phyloP scores from a whole-genome alignment of 768 basidiomycete genomes.

The Kwoniella mangroviensis region DNA sequence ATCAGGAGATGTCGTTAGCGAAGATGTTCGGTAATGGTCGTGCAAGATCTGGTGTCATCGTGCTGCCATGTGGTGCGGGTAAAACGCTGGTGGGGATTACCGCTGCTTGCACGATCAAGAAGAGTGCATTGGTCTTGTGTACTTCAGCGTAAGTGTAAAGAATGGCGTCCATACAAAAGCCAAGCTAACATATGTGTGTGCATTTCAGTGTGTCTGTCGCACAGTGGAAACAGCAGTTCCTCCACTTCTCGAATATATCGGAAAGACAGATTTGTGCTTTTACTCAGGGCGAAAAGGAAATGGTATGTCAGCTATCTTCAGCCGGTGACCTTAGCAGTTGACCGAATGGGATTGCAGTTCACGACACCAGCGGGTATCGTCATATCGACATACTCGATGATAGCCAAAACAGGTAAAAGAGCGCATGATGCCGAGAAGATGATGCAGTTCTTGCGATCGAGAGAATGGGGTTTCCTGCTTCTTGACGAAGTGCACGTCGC shows the following conservation, averaged over 20 bases:
- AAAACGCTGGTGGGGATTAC: constrained; percentile 99
- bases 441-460: constrained; percentile 98
- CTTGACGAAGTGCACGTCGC: constrained; percentile 99
- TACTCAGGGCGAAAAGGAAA: constrained; percentile 95
- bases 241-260: constrained; percentile 98
- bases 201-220: constrained; percentile 69
- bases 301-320: constrained; percentile 62
- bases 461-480: constrained; percentile 98
- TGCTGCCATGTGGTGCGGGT: constrained; percentile 96
- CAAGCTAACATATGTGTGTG: not conserved
- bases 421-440: constrained; percentile 99
- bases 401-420: constrained; percentile 95
- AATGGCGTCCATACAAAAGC: not conserved
- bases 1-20: constrained; percentile 96
- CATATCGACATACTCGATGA: constrained; percentile 99
- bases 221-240: constrained; percentile 99
- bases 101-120: constrained; percentile 98
- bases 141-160: constrained; percentile 82
- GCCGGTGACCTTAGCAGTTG: not conserved
- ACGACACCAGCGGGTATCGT: constrained; percentile 96
- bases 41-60: constrained; percentile 96
- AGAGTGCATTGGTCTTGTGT: constrained; percentile 94
- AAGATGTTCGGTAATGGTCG: constrained; percentile 99
- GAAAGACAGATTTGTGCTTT: constrained; percentile 96
- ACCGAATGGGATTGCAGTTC: constrained; percentile 65